These are phyloP conservation scores for Colletotrichum sojae DNA, from an alignment of 2,329 filamentous ascomycete species.

Conservation along the genomic window DNA sequence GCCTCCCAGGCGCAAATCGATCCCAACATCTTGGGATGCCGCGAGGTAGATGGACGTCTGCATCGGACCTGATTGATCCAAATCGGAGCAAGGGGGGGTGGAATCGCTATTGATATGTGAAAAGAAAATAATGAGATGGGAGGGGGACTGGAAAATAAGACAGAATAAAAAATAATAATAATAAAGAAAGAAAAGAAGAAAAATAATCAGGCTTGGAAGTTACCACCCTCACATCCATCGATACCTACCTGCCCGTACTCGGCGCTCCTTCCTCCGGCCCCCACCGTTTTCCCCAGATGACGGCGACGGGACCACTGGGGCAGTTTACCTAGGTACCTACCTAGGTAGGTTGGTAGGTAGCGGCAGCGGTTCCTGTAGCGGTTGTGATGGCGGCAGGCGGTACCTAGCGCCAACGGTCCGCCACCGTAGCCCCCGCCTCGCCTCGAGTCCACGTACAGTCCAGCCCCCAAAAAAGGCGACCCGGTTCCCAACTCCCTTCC, in stretches of 20 bases:
- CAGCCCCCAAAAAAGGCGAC: background rate
- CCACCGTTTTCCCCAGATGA: constrained; percentile 34
- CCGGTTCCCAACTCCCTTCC: constrained; percentile 24
- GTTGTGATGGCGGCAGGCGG: background rate
- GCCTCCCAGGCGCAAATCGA: constrained; percentile 1
- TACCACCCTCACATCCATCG: background rate
- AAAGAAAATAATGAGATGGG: background rate
- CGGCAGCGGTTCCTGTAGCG: background rate
- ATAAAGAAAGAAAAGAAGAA: background rate
- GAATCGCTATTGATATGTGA: background rate
- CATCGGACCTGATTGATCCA: constrained; percentile 28
- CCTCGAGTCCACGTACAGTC: background rate
- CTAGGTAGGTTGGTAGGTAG: no score
- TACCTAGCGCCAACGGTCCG: constrained; percentile 34
- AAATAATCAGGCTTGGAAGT: constrained; percentile 7
- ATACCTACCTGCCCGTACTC: background rate
- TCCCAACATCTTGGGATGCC: constrained; percentile 23
- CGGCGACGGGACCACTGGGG: background rate
- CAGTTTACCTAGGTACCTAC: background rate
- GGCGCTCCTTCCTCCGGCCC: constrained; percentile 8
- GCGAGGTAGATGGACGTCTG: constrained; percentile 3
- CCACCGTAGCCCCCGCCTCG: constrained; percentile 23
- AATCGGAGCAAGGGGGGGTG: constrained; percentile 9
- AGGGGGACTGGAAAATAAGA: background rate
- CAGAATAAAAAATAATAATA: constrained; percentile 1